phyloP scores from a whole-genome alignment of 2,329 filamentous ascomycete genomes.

The Tricladium varicosporioides region DNA sequence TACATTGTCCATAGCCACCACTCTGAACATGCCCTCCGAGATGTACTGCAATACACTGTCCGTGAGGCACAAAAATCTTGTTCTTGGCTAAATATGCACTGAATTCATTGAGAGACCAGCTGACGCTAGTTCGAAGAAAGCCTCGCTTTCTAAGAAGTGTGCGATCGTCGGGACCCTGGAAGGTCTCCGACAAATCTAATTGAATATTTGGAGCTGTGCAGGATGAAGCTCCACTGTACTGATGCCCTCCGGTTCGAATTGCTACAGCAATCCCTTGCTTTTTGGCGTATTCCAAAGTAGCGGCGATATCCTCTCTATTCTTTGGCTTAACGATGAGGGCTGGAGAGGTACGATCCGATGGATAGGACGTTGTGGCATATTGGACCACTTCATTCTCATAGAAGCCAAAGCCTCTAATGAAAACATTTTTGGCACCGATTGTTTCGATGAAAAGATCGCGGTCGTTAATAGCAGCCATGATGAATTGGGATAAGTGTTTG shows the following conservation, averaged over 20 bases:
- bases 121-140: constrained; percentile 40
- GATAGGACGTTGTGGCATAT: too few species aligned
- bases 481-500: too few species aligned
- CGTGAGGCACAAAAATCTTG: constrained; percentile 44
- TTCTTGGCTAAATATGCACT: constrained; percentile 42
- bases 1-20: constrained; percentile 45
- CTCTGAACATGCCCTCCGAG: constrained; percentile 48
- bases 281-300: constrained; percentile 41
- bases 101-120: constrained; percentile 42
- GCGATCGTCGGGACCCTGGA: constrained; percentile 34
- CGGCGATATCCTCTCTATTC: constrained; percentile 42
- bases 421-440: too few species aligned
- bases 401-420: too few species aligned
- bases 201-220: constrained; percentile 45
- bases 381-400: too few species aligned
- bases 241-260: constrained; percentile 47
- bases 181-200: constrained; percentile 43
- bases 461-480: too few species aligned
- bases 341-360: constrained; percentile 25
- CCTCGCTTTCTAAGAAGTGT: constrained; percentile 35
- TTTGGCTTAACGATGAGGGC: constrained; percentile 44
- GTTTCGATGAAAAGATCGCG: too few species aligned
- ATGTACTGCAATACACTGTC: constrained; percentile 45
- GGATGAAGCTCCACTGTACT: constrained; percentile 49
- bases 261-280: constrained; percentile 42